These are phyloP conservation scores for Pyrenula aspistea DNA, from an alignment of 495 filamentous ascomycete genomes.

Conservation along the genomic window DNA sequence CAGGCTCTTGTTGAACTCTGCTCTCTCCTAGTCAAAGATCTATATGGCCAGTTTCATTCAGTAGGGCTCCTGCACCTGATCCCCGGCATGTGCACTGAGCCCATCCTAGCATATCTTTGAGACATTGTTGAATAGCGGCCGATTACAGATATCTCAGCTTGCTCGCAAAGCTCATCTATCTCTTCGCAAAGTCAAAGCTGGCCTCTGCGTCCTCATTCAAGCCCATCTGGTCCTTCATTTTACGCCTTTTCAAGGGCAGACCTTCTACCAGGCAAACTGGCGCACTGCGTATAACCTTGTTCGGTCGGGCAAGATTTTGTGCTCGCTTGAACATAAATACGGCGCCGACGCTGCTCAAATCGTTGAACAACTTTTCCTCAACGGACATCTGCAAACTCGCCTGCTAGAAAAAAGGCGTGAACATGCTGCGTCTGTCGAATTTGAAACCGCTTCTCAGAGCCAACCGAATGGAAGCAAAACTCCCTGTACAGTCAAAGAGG, in stretches of 20 bases:
- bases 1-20: conserved; percentile 69
- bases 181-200: conserved; percentile 58
- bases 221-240: conserved; percentile 74
- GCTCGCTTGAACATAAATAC: conserved; percentile 55
- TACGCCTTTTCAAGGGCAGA: conserved; percentile 48
- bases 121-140: conserved; percentile 63
- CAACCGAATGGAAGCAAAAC: conserved; percentile 26
- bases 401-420: conserved; percentile 46
- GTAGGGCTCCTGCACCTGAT: not conserved
- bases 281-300: conserved; percentile 65
- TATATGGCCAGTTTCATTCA: conserved; percentile 45
- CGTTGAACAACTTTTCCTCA: conserved; percentile 58
- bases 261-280: conserved; percentile 71
- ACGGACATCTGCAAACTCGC: conserved; percentile 63
- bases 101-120: conserved; percentile 57
- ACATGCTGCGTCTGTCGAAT: conserved; percentile 23
- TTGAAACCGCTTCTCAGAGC: conserved; percentile 11
- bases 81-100: not conserved
- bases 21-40: conserved; percentile 74
- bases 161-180: conserved; percentile 54
- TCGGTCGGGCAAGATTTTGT: conserved; percentile 71
- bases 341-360: conserved; percentile 59
- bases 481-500: not conserved
- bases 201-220: conserved; percentile 73
- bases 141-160: conserved; percentile 58